Conservation (phyloP, 768 basidiomycete genomes). For the Boletus patriciae region DNA sequence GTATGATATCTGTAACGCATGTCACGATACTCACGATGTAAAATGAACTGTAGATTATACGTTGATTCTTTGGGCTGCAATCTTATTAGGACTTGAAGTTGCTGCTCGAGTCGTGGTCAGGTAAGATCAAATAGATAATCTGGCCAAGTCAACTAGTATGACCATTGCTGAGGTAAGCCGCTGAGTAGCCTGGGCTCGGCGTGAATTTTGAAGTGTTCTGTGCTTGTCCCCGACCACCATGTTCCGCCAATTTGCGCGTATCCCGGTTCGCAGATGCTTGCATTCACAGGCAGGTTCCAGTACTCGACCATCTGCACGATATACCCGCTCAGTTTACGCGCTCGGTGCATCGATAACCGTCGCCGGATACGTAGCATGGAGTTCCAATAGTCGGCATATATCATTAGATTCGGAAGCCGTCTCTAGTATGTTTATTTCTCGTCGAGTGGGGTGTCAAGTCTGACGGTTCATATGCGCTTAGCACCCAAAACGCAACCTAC, state of each 20-base stretch:
- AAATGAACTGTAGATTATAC: slow-evolving; percentile 14
- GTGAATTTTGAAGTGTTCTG: slow-evolving; percentile 24
- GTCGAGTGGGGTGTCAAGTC: not conserved
- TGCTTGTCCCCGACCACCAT: slow-evolving; percentile 35
- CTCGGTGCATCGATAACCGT: slow-evolving; percentile 47
- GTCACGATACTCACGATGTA: slow-evolving; percentile 1
- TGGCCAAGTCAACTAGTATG: not conserved
- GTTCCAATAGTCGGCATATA: slow-evolving; percentile 42
- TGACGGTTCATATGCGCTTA: slow-evolving; percentile 3
- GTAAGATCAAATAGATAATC: no score
- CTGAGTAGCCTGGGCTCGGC: no score
- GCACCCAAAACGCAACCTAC: slow-evolving; percentile 19
- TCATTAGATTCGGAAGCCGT: slow-evolving; percentile 45
- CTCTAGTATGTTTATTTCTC: slow-evolving; percentile 24
- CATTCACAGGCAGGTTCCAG: slow-evolving; percentile 42
- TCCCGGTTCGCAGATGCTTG: slow-evolving; percentile 52
- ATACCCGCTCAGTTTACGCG: slow-evolving; percentile 33
- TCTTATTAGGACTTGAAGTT: not conserved
- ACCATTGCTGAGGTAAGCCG: slow-evolving; percentile 18
- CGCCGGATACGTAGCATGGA: slow-evolving; percentile 46
- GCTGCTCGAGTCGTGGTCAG: no score
- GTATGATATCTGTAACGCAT: slow-evolving; percentile 22
- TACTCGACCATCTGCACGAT: slow-evolving; percentile 20
- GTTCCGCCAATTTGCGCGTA: slow-evolving; percentile 55
- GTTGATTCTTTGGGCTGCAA: not conserved